Conservation (phyloP, 2,329 filamentous ascomycete genomes). For the Aspergillus sp. region DNA sequence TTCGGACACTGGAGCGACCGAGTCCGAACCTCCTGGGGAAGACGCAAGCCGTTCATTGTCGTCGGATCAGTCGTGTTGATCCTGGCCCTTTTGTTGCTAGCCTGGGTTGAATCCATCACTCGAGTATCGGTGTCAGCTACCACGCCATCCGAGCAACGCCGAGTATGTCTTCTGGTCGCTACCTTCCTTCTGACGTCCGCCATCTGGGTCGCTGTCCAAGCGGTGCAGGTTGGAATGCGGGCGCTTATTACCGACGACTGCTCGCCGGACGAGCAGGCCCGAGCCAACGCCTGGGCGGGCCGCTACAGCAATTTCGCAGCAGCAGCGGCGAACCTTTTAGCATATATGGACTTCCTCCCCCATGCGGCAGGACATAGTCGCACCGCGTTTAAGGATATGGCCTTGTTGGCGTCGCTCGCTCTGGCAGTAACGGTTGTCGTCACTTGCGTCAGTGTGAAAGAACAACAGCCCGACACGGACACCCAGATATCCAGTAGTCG, state of each 20-base stretch:
- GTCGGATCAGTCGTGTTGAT: not conserved
- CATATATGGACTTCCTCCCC: not conserved
- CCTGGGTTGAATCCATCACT: not conserved
- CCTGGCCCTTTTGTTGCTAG: not conserved
- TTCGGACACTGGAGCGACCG: not conserved
- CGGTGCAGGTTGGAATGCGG: not conserved
- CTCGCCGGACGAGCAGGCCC: not conserved
- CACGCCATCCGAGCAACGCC: not conserved
- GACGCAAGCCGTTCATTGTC: not conserved
- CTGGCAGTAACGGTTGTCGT: not conserved
- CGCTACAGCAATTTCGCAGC: not conserved
- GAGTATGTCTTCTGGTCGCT: not conserved
- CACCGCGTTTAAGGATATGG: not conserved
- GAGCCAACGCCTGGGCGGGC: not conserved
- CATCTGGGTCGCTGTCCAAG: not conserved
- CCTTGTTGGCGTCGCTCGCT: not conserved
- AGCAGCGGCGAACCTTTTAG: not conserved
- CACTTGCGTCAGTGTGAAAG: not conserved
- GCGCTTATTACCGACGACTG: not conserved
- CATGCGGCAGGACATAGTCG: not conserved
- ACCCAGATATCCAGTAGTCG: not conserved
- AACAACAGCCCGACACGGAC: not conserved
- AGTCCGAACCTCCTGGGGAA: not conserved
- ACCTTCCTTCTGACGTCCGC: not conserved
- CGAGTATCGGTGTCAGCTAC: not conserved